Evolutionary conservation across 2,329 filamentous ascomycete species (phyloP), one percentile per base, ranked within the genome.

Genomic region (Penicillium sp.): DNA sequence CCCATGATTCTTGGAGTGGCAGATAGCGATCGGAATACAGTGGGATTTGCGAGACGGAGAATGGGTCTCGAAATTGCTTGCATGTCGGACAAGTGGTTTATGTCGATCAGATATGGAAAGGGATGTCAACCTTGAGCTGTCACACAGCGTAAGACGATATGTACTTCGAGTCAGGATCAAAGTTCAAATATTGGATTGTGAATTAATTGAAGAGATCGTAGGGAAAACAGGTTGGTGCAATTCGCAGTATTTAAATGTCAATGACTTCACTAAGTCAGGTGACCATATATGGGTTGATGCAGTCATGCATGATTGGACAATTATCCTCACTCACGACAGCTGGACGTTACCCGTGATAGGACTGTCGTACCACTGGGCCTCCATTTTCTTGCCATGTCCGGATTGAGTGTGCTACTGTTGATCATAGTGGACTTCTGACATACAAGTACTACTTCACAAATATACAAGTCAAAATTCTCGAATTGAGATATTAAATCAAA

Each of bases 61-160:
- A 66, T 31, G 7, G 63, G 61, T 34, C 62, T 65, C 1, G 54
- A 48, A 23, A 59, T 46, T 35, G 55, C 44, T 40, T 63, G 57
- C 60, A 63, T 63, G 32, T 16, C 8, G 15, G 32, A 2, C 5
- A 3, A 13, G 46, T 42, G 25, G 15, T 15, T 35, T 34, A 23
- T 48, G 49, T 39, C 37, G 54, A 50, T 50, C 47, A 37, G 50
- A 48, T 38, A 50, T 29, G 34, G n/a, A 8, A 23, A 37, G 23
- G 8, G 18, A 49, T 34, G 18, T 21, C 6, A 18, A 45, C 8
- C 8, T 45, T 32, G n/a, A 15, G 41, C 13, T 12, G 16, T 13
- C 44, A 46, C 31, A 13, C 18, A 13, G 8, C 15, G 32, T 38
- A n/a, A 12, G 23, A 18, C 9, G 3, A 25, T 27, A 25, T 27